Percentiles rank a stretch among this genome's conserved stretches.
Conservation (phyloP, 2,329 filamentous ascomycete species). For the Ramularia endophylla region DNA sequence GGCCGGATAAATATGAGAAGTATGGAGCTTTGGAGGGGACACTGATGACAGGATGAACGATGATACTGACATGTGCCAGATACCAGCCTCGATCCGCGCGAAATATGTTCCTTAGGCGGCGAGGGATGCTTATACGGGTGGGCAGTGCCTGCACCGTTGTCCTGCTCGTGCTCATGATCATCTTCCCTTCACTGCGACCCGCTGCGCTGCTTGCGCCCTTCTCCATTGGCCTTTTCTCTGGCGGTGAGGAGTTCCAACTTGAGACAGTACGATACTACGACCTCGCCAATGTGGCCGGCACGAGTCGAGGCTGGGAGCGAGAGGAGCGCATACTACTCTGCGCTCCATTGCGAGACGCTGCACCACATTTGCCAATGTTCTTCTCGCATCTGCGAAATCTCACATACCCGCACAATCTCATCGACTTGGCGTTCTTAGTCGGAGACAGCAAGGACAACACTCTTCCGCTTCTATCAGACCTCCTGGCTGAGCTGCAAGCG, state of each 20-base stretch:
- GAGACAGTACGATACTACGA: slow-evolving; percentile 98
- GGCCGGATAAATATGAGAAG: slow-evolving; percentile 70
- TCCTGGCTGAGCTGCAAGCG: slow-evolving; percentile 72
- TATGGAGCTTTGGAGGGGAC: slow-evolving; percentile 7
- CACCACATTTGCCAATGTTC: slow-evolving; percentile 93
- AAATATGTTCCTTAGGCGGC: slow-evolving; percentile 61
- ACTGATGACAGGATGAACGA: background rate
- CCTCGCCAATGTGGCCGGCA: slow-evolving; percentile 83
- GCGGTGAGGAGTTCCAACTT: slow-evolving; percentile 65
- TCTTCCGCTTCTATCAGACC: slow-evolving; percentile 65
- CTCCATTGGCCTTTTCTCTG: slow-evolving; percentile 64
- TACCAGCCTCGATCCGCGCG: slow-evolving; percentile 69
- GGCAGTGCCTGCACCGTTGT: slow-evolving; percentile 51
- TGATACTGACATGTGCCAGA: slow-evolving; percentile 41
- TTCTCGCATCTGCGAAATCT: slow-evolving; percentile 96
- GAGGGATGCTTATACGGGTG: slow-evolving; percentile 65
- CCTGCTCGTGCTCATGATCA: slow-evolving; percentile 58
- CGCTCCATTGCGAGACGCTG: slow-evolving; percentile 87
- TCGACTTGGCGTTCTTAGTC: slow-evolving; percentile 93
- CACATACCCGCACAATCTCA: slow-evolving; percentile 93
- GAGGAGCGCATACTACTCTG: slow-evolving; percentile 94
- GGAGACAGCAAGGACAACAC: slow-evolving; percentile 96
- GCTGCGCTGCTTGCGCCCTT: slow-evolving; percentile 51
- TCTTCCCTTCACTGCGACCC: slow-evolving; percentile 70
- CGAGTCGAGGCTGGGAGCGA: slow-evolving; percentile 88